phyloP scores from a whole-genome alignment of 2,329 filamentous ascomycete genomes.

The Ascocoryne sarcoides region DNA sequence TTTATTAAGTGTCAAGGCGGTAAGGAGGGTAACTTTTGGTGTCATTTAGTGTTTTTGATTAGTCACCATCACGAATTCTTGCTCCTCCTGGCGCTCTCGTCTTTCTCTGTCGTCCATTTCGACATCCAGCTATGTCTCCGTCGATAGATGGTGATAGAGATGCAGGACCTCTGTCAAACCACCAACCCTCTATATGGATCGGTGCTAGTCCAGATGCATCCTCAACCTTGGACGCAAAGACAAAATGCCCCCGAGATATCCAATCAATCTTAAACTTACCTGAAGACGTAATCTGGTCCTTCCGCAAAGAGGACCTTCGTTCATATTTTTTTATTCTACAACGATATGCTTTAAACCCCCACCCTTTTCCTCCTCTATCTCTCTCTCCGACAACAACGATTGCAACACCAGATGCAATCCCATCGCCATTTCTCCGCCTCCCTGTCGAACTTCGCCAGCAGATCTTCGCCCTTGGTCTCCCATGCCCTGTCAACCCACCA shows the following conservation, averaged over 20 bases:
- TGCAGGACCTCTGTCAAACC: too few relatives aligned
- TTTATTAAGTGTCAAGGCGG: too few relatives aligned
- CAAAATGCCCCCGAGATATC: conserved; percentile 9
- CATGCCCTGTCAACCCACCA: conserved; percentile 10
- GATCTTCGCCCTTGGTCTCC: conserved; percentile 17
- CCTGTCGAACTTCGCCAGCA: conserved; percentile 20
- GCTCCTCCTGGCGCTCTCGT: too few relatives aligned
- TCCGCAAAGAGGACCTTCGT: conserved; percentile 20
- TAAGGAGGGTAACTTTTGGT: too few relatives aligned
- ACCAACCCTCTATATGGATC: too few relatives aligned
- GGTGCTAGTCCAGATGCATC: too few relatives aligned
- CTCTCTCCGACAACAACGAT: background rate
- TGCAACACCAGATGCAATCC: background rate
- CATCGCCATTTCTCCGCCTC: conserved; percentile 14
- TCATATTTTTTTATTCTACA: conserved; percentile 20
- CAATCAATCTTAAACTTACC: conserved; percentile 15
- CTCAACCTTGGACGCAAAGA: too few relatives aligned
- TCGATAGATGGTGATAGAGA: too few relatives aligned
- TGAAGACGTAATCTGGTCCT: conserved; percentile 18
- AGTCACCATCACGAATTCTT: too few relatives aligned
- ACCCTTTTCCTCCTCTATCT: conserved; percentile 5
- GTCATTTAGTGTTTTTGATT: too few relatives aligned
- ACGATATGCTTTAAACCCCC: conserved; percentile 15
- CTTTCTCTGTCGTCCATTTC: too few relatives aligned
- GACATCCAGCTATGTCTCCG: too few relatives aligned